Evolutionary conservation across 768 basidiomycete genomes (phyloP).

Genomic region (Tephrocybe sp.): DNA sequence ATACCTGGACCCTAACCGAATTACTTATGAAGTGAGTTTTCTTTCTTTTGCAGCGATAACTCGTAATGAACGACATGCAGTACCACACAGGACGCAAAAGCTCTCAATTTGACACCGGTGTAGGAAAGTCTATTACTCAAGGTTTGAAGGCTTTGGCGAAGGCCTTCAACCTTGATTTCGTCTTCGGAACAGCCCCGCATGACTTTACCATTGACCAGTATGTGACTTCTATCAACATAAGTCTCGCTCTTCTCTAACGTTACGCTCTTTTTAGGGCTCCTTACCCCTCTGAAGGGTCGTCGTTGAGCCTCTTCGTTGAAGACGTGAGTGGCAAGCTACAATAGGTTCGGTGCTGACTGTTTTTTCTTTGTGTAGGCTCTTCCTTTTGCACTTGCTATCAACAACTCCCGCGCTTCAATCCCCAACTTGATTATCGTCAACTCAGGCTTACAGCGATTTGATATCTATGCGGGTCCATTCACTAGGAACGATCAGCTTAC

Average conservation of each 20-base stretch:
- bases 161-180: slow-evolving; percentile 60
- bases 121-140: slow-evolving; percentile 52
- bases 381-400: slow-evolving; percentile 56
- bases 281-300: slow-evolving; percentile 59
- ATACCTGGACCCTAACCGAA: slow-evolving; percentile 79
- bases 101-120: slow-evolving; percentile 58
- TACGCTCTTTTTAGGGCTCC: slow-evolving; percentile 44
- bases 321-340: slow-evolving; percentile 29
- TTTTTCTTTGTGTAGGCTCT: slow-evolving; percentile 37
- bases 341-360: background rate
- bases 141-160: slow-evolving; percentile 56
- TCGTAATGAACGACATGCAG: background rate
- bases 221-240: slow-evolving; percentile 15
- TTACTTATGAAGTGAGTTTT: slow-evolving; percentile 61
- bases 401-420: slow-evolving; percentile 60
- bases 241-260: slow-evolving; percentile 5
- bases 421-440: slow-evolving; percentile 68
- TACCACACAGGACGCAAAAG: slow-evolving; percentile 62
- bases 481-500: slow-evolving; percentile 83
- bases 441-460: slow-evolving; percentile 66
- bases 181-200: slow-evolving; percentile 75
- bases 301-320: slow-evolving; percentile 58
- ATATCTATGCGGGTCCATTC: slow-evolving; percentile 68
- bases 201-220: slow-evolving; percentile 70
- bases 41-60: background rate